phyloP scores from a whole-genome alignment of 1,284 basidiomycete genomes.

The Cryptococcus floricola region DNA sequence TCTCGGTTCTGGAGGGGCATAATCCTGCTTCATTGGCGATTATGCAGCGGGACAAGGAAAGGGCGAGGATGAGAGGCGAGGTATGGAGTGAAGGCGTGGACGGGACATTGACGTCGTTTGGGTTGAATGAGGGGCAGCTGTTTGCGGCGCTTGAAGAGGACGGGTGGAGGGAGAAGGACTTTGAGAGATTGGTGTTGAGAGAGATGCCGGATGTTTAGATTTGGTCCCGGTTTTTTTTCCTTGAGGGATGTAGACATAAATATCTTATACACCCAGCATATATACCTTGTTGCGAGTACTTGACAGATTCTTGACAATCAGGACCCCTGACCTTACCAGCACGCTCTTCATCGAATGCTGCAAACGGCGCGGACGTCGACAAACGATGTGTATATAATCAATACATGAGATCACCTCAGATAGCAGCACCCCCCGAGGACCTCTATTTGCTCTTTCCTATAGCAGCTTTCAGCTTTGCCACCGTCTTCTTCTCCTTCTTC shows the following conservation, averaged over 20 bases:
- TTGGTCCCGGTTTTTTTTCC: no score
- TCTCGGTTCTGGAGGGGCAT: slow-evolving; percentile 70
- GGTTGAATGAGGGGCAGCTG: slow-evolving; percentile 76
- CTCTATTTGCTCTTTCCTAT: no score
- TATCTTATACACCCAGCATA: neutral
- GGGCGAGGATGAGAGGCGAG: slow-evolving; percentile 51
- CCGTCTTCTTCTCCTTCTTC: slow-evolving; percentile 1
- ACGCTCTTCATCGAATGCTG: no score
- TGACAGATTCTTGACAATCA: neutral
- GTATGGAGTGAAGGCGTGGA: slow-evolving; percentile 56
- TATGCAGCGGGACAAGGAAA: slow-evolving; percentile 55
- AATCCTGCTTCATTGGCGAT: slow-evolving; percentile 45
- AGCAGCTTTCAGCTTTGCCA: no score
- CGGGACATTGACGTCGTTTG: slow-evolving; percentile 83
- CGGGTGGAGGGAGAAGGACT: slow-evolving; percentile 81
- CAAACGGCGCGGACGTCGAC: no score
- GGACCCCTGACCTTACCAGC: neutral
- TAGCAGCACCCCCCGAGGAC: no score
- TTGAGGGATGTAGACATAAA: no score
- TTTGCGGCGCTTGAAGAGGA: slow-evolving; percentile 64
- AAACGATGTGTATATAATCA: no score
- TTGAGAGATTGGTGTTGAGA: slow-evolving; percentile 73
- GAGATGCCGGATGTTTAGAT: slow-evolving; percentile 69
- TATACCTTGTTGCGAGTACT: neutral
- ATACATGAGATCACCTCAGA: no score